Conservation (phyloP, 2,329 filamentous ascomycete species). For the Penicillium sp. region DNA sequence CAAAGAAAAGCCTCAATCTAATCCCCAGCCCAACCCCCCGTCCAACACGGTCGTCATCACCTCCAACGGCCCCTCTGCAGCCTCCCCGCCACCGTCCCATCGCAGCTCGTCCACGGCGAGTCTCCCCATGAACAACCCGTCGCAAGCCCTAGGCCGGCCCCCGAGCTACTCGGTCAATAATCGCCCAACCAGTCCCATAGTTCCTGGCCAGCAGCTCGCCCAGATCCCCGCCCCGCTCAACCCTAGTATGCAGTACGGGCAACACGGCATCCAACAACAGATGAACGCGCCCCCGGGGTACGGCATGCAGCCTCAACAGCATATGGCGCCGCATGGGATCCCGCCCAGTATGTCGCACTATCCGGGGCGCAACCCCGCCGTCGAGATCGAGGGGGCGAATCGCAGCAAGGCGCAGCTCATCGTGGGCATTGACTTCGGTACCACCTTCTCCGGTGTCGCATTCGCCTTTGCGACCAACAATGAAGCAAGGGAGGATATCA, state of each 20-base stretch:
- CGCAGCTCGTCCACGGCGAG: slow-evolving; percentile 50
- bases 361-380: slow-evolving; percentile 34
- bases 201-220: slow-evolving; percentile 41
- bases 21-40: slow-evolving; percentile 19
- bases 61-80: slow-evolving; percentile 34
- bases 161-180: slow-evolving; percentile 62
- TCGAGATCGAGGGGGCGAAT: slow-evolving; percentile 81
- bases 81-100: slow-evolving; percentile 39
- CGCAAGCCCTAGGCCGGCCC: slow-evolving; percentile 52
- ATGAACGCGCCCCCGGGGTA: slow-evolving; percentile 46
- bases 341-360: slow-evolving; percentile 29
- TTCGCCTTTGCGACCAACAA: slow-evolving; percentile 94
- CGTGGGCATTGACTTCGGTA: slow-evolving; percentile 98
- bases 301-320: slow-evolving; percentile 39
- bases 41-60: slow-evolving; percentile 32
- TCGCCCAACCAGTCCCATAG: slow-evolving; percentile 54
- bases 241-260: slow-evolving; percentile 50
- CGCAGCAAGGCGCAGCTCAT: slow-evolving; percentile 95
- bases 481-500: slow-evolving; percentile 96
- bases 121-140: slow-evolving; percentile 52
- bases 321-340: slow-evolving; percentile 28
- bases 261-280: slow-evolving; percentile 34
- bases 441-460: slow-evolving; percentile 94
- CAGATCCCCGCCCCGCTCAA: slow-evolving; percentile 55
- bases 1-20: slow-evolving; percentile 44